Evolutionary conservation across 1,284 basidiomycete species (phyloP), one percentile per base, ranked within the genome.

Genomic region (Cryptococcus sp.): DNA sequence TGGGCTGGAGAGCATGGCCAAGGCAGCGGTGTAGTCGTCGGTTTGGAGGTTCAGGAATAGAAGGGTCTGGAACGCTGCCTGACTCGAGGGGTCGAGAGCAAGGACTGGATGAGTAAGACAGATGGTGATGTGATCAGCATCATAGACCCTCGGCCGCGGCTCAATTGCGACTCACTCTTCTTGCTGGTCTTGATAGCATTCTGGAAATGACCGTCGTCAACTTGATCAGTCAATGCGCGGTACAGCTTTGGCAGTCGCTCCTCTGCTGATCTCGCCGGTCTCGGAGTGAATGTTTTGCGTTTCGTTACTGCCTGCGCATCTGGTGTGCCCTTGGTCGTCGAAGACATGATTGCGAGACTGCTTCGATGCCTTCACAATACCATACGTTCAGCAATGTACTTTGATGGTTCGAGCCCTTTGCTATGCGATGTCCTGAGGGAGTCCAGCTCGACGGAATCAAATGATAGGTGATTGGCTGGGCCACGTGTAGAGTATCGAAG

Each of bases 171-270:
- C 85, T 65, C 70, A 90, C 91, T 89, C 81, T 90, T 91, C 79
- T 90, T 88, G 81, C 90, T 92, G 61, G 90, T 92, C 83, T 88
- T 90, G 72, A 91, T 83, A 31, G 90, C 89, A 73, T 89, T 91
- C 57, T 81, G 79, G 73, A 89, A 87, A 78, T 90, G 86, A 3
- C 87, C 88, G 38, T 88, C 89, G 65, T 93, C 89, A 67, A 92
- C 86, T 73, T 93, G 91, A 22, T 89, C 88, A 71, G 86, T 87
- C 20, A 93, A 80, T 50, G 89, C 88, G 53, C 84, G 85, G 77
- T 91, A 92, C 53, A 90, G 81, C 46, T 85, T 84, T 67, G 86
- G 88, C 53, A 89, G 75, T 53, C 84, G 81, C 65, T 90, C 89
- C 23, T 82, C 77, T 5, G 81, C 67, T 0, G 86, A 78, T 17